Conservation (phyloP, 1,284 basidiomycete species). For the Ceratobasidium theobromae region DNA sequence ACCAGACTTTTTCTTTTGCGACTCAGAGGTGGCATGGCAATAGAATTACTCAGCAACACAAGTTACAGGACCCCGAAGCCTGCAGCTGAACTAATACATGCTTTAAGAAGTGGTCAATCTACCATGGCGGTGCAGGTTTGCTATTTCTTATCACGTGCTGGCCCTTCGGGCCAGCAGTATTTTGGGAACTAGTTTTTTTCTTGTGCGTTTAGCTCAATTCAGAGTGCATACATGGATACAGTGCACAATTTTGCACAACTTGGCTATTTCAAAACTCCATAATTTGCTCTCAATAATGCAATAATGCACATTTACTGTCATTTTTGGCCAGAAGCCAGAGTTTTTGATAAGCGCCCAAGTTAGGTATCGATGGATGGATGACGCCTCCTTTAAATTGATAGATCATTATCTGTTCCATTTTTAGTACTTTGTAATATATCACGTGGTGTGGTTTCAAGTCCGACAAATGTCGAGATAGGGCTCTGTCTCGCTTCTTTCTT, state of each 20-base stretch:
- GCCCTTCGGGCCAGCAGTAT: not conserved
- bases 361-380: slow-evolving; percentile 6
- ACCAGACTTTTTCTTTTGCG: not conserved
- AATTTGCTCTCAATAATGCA: not conserved
- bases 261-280: not conserved
- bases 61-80: not conserved
- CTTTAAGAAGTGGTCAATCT: not conserved
- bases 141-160: not conserved
- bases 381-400: not conserved
- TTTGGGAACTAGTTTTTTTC: not conserved
- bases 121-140: not conserved
- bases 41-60: not conserved
- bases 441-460: no score
- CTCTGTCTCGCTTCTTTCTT: not conserved
- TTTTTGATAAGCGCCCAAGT: slow-evolving; percentile 1
- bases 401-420: not conserved
- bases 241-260: not conserved
- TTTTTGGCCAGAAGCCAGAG: not conserved
- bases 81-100: not conserved
- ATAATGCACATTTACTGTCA: not conserved
- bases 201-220: not conserved
- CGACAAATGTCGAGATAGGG: not conserved
- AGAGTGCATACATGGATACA: not conserved
- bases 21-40: not conserved
- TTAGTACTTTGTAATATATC: not conserved